Evolutionary conservation across 768 basidiomycete genomes (phyloP), one percentile per base, ranked within the genome.

Genomic region (Tricholoma matsutake): DNA sequence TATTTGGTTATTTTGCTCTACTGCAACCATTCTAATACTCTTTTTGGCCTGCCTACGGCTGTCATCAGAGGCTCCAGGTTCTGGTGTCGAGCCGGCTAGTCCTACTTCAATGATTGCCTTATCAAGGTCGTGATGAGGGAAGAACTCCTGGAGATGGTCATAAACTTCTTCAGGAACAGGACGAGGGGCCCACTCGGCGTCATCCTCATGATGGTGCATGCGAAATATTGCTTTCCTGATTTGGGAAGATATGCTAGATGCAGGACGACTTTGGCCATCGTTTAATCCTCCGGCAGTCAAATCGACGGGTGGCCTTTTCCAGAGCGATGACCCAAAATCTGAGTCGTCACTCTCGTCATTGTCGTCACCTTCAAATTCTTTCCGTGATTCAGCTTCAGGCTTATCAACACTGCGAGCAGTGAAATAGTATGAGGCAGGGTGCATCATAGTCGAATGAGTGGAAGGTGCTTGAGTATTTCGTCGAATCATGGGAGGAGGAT

Each of bases 51-150:
- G 43, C 34, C 51, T 29, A 22, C 57, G 63, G 59, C 59, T 66
- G 3, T 62, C 61, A 28, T 61, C 34, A 22, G 55, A 22, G 10
- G 31, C 57, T 49, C 63, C 60, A 41, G 37, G 28, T n/a, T 39
- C 45, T 39, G 49, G 28, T 18, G 31, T 14, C n/a, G 81, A 8
- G 79, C 84, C 51, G 76, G 77, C 34, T 77, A 79, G 29, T 78
- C 79, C 75, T 29, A 82, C 78, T 59, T 90, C 84, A 56, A 91
- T 84, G 62, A 96, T 83, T 1, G 91, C 89, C 67, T 90, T 86
- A 70, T 97, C 94, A 55, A 97, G 83, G 68, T 96, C 87, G 70
- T 93, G 89, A 59, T 87, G 82, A 14, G 94, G 94, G 79, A 98
- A 98, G 75, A 88, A 96, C 39, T 83, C 83, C 60, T 93, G 86